Base-by-base conservation (phyloP, 208 protist species). In the Leishmania guyanensis region DNA sequence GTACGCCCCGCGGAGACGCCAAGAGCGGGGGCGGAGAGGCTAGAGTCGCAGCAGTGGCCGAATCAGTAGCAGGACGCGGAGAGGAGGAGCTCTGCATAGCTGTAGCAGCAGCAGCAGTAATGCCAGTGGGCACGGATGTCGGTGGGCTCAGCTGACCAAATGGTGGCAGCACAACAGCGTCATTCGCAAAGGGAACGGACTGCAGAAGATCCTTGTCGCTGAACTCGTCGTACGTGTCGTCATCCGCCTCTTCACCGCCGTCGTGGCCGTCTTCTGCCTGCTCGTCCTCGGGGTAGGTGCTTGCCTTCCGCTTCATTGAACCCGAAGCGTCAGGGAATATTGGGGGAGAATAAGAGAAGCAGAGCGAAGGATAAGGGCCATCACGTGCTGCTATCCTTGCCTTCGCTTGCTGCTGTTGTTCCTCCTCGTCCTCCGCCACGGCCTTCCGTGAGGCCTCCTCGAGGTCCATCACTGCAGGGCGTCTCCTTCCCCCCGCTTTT, bases 181-280 rank as follows among this genome's bases (percentile, higher is more conserved):
- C 90, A 46, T 91, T 75, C 3, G 86, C 90, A 53, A 74, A 91
- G 3, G 90, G 88, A 43, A 91, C 74, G 22, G 60, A 76, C 46
- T 82, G 84, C 22, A 94, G 73, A 12, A 94, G 83, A 39, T 92
- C 86, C 29, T 90, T 85, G 60, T 92, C 88, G 58, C 48, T 75
- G 36, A 88, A 86, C 51, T 88, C 85, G 48, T 82, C 75, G 43
- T 84, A 88, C 3, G 74, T 39, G 69, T 86, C 78, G 26, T 54
- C 46, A 14, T 46, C 46, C 43, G 43, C 43, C 33, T 1, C 46
- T 33, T 46, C 69, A n/a, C 20, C 8, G 22, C 6, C 48, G 9
- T 33, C 20, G 48, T 54, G 43, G 10, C 46, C 60, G 6, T n/a
- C 9, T 65, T n/a, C 60, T 26, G 26, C 60, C 39, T 50, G 29